Percentiles rank a stretch among this genome's conserved stretches.
These are phyloP conservation scores for Heterobasidion irregulare DNA, from an alignment of 1,284 basidiomycete species.

Conservation along the genomic window DNA sequence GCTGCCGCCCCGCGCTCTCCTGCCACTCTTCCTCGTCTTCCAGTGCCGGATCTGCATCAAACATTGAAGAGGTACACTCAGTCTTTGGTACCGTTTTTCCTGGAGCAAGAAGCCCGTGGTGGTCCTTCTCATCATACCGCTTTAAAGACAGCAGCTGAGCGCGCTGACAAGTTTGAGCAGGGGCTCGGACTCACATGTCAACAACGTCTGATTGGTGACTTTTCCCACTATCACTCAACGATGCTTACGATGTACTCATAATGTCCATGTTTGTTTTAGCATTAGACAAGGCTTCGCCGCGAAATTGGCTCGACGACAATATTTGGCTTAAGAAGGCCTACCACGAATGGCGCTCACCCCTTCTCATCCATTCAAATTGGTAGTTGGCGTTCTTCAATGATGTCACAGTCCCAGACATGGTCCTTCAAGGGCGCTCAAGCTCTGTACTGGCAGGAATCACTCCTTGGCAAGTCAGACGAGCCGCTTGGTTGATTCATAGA, in stretches of 20 bases:
- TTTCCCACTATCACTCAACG: not conserved
- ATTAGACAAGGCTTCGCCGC: constrained; percentile 77
- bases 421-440: constrained; percentile 24
- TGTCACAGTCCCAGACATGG: constrained; percentile 36
- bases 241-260: not conserved
- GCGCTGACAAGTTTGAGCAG: constrained; percentile 66
- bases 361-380: constrained; percentile 95
- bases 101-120: constrained; percentile 62
- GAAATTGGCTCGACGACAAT: constrained; percentile 95
- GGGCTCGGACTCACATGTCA: constrained; percentile 73
- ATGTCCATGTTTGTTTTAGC: constrained; percentile 33
- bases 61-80: constrained; percentile 78
- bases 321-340: constrained; percentile 92
- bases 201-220: constrained; percentile 71
- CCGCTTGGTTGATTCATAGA: constrained; percentile 77
- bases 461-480: constrained; percentile 81
- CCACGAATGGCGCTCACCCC: constrained; percentile 82
- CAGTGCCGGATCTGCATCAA: constrained; percentile 73
- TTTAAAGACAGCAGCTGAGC: constrained; percentile 51
- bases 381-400: constrained; percentile 86
- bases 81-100: constrained; percentile 74
- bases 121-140: constrained; percentile 48
- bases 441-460: constrained; percentile 44
- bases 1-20: not conserved
- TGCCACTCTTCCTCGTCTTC: constrained; percentile 54